Evolutionary conservation across 257 asterid genomes (phyloP), one percentile per base, ranked within the genome.

Genomic region (Solanum infundibuliforme): DNA sequence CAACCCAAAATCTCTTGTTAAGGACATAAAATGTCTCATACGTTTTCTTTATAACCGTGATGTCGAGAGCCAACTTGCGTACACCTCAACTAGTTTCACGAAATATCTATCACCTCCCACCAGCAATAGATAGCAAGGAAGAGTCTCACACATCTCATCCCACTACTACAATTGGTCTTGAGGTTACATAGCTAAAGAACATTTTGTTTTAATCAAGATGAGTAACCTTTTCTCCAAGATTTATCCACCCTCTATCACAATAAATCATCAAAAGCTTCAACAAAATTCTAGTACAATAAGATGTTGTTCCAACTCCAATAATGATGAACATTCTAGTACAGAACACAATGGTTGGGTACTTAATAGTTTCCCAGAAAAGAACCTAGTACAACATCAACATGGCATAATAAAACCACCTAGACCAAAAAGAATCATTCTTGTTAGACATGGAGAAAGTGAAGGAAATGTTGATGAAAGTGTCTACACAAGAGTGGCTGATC

Each of bases 401-500:
- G 39, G 55, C 6, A 27, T 65, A 39, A 20, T 87, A 1, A 90
- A 88, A 87, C 97, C 96, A n/a, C 97, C 96, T 6, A 88, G 97
- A 83, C 97, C 98, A 7, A 89, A 91, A 4, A 79, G 97, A 87
- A 95, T 95, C 36, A 92, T 95, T 27, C 94, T 95, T 2, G 97
- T 95, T 4, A 90, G 97, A 13, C 98, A 95, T 88, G 97, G 98
- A 2, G 94, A 95, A 89, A 94, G 98, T 86, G 93, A 92, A 69
- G 98, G 98, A 27, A 95, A 95, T 35, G 95, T 94, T 14, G 98
- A 95, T 84, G 98, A 95, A 84, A 86, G 93, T 14, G 92, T 94
- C 13, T 95, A 95, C 88, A 90, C 96, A 8, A 89, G 96, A 62
- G 94, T 95, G 35, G 96, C 98, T 1, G 98, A 95, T 90, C 96